A percentile compares a stretch with the other conserved stretches of the same genome.
Evolutionary conservation across 257 asterid genomes (phyloP).

Genomic region (Nicotiana sylvestris): DNA sequence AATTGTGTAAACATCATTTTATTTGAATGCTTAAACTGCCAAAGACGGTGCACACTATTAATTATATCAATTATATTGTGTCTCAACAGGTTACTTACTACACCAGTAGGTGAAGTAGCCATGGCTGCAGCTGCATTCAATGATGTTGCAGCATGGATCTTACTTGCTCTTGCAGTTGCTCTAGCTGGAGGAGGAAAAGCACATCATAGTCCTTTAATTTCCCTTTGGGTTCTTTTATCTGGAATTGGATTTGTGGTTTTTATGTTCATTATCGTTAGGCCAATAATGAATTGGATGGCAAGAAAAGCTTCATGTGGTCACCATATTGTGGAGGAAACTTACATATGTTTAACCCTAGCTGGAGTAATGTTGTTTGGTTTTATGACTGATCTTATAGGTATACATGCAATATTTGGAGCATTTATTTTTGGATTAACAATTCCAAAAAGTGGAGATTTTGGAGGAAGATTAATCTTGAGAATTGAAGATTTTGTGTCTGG

Average conservation of each 20-base stretch:
- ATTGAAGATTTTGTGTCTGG: slow-evolving; percentile 63
- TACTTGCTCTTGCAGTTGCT: slow-evolving; percentile 61
- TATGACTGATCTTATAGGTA: slow-evolving; percentile 57
- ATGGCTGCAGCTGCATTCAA: slow-evolving; percentile 72
- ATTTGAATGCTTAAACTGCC: not conserved
- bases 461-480: slow-evolving; percentile 28
- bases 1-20: not conserved
- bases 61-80: not conserved
- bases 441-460: slow-evolving; percentile 48
- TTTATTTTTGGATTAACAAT: slow-evolving; percentile 56
- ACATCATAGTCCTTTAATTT: slow-evolving; percentile 34
- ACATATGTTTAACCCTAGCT: slow-evolving; percentile 42
- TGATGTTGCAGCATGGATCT: slow-evolving; percentile 66
- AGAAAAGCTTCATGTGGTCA: slow-evolving; percentile 31
- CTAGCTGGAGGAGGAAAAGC: slow-evolving; percentile 40
- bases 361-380: slow-evolving; percentile 58
- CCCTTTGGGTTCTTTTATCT: slow-evolving; percentile 49
- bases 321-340: slow-evolving; percentile 37
- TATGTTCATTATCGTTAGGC: slow-evolving; percentile 39
- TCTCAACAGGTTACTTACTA: slow-evolving; percentile 39
- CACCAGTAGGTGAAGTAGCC: slow-evolving; percentile 52
- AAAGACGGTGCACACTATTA: not conserved
- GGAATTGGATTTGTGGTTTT: slow-evolving; percentile 40
- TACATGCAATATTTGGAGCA: slow-evolving; percentile 59
- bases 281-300: slow-evolving; percentile 47